Evolutionary conservation across 129 eudicot genomes (phyloP).

Genomic region (Gnaphalium uliginosum): DNA sequence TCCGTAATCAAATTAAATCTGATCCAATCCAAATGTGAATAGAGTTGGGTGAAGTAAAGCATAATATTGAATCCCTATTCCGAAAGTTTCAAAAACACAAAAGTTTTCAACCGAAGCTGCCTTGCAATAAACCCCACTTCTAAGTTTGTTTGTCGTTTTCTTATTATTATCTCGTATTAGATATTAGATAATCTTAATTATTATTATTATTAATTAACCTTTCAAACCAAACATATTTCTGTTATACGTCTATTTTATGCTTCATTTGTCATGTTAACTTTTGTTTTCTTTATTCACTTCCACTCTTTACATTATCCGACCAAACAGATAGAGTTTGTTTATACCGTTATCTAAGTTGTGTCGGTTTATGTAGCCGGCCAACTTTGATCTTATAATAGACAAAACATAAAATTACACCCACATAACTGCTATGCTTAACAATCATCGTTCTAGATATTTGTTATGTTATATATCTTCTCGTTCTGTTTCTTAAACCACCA

Average conservation of each 20-base stretch:
- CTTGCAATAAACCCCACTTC: constrained; percentile 29
- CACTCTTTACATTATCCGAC: constrained; percentile 15
- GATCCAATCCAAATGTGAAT: constrained; percentile 8
- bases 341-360: constrained; percentile 12
- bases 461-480: no score
- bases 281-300: constrained; percentile 18
- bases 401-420: no score
- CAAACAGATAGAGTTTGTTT: constrained; percentile 20
- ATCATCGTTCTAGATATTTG: no score
- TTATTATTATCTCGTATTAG: not conserved
- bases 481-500: no score
- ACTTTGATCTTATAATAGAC: no score
- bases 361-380: constrained; percentile 2
- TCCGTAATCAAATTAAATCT: not conserved
- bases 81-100: constrained; percentile 25
- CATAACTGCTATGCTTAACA: no score
- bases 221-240: constrained; percentile 28
- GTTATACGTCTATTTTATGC: constrained; percentile 29
- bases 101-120: constrained; percentile 27
- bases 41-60: constrained; percentile 8
- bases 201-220: constrained; percentile 2
- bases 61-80: constrained; percentile 28
- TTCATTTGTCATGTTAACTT: constrained; percentile 6
- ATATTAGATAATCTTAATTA: constrained; percentile 29
- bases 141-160: constrained; percentile 17